Conservation (phyloP, 176 grass and related monocot genomes). For the Coix lacrymajobi region DNA sequence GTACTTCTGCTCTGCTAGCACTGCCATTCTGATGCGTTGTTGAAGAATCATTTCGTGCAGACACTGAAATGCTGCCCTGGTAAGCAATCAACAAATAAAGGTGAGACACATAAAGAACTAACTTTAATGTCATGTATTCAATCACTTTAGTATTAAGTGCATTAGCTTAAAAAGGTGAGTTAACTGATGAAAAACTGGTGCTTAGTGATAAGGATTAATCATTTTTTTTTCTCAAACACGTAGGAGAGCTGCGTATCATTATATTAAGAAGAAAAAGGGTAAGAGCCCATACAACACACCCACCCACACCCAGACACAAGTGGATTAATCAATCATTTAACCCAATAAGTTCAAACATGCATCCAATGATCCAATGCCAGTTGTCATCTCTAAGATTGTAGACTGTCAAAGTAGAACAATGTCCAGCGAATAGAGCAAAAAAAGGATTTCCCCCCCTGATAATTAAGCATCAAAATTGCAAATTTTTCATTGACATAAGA, state of each 20-base stretch:
- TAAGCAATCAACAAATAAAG: slow-evolving; percentile 17
- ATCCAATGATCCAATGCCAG: not conserved
- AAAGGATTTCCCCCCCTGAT: not conserved
- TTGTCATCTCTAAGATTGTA: not conserved
- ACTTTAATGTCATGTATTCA: not conserved
- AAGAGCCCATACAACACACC: not conserved
- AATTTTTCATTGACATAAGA: slow-evolving; percentile 13
- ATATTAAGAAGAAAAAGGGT: not conserved
- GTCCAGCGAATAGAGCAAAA: not conserved
- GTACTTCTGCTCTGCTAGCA: slow-evolving; percentile 37
- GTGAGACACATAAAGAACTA: not conserved
- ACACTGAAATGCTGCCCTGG: slow-evolving; percentile 51
- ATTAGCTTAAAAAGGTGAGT: not conserved
- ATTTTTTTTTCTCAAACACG: not conserved
- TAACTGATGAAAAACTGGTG: not conserved
- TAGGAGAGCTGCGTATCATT: not conserved
- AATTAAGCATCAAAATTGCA: not conserved
- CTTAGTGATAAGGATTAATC: not conserved
- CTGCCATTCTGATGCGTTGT: slow-evolving; percentile 36
- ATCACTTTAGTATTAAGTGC: not conserved
- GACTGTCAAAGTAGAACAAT: not conserved
- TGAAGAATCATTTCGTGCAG: slow-evolving; percentile 30
- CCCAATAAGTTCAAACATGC: not conserved
- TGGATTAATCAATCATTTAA: not conserved
- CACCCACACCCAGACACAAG: not conserved